Conservation (phyloP, 202 grass and related monocot genomes). For the Carex sylvatica region DNA sequence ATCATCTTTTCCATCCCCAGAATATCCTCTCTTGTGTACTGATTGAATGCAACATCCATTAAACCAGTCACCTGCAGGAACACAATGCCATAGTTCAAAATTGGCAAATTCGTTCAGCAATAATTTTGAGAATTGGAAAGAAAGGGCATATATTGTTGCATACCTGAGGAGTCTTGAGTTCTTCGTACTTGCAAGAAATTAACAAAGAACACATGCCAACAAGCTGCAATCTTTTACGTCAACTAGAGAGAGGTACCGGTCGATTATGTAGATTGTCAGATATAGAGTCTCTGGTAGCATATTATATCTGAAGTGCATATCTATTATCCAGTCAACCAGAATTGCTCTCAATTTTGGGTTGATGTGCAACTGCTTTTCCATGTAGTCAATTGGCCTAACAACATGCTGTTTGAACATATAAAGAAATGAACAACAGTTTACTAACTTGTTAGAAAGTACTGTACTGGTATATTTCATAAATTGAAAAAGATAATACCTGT, state of each 20-base stretch:
- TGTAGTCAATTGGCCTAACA: slow-evolving; percentile 56
- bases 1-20: slow-evolving; percentile 73
- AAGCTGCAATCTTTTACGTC: slow-evolving; percentile 59
- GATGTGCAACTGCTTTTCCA: slow-evolving; percentile 62
- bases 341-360: slow-evolving; percentile 77
- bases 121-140: neutral
- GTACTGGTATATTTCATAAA: neutral
- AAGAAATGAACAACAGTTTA: slow-evolving; percentile 22
- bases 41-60: slow-evolving; percentile 58
- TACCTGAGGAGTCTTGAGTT: slow-evolving; percentile 84
- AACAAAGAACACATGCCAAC: slow-evolving; percentile 69
- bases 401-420: slow-evolving; percentile 41
- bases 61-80: slow-evolving; percentile 58
- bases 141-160: neutral
- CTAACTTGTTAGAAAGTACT: neutral
- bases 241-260: slow-evolving; percentile 65
- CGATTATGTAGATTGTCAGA: slow-evolving; percentile 62
- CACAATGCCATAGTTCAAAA: neutral
- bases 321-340: slow-evolving; percentile 80
- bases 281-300: slow-evolving; percentile 87
- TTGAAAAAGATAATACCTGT: slow-evolving; percentile 40
- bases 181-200: slow-evolving; percentile 89
- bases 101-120: neutral
- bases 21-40: slow-evolving; percentile 64
- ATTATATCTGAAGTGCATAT: slow-evolving; percentile 81